A percentile compares a stretch with the other conserved stretches of the same genome.
phyloP scores from a whole-genome alignment of 345 rosid genomes.

The Lepidium didymum region DNA sequence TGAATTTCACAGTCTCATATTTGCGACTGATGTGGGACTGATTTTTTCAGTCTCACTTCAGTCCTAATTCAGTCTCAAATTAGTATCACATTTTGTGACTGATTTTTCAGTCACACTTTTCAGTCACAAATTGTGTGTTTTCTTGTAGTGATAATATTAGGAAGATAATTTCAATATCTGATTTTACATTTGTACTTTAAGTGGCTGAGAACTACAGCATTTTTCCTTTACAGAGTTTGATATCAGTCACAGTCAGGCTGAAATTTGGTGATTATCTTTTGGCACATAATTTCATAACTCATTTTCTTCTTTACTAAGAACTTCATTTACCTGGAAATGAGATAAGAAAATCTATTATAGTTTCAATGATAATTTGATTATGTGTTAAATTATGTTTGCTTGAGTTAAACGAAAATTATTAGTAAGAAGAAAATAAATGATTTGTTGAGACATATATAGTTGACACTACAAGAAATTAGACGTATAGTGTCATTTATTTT shows the following conservation, averaged over 20 bases:
- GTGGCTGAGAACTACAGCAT: neutral
- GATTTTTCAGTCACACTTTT: no score
- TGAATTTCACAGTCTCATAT: no score
- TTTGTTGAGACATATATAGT: slow-evolving; percentile 1
- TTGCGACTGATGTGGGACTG: no score
- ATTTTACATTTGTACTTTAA: neutral
- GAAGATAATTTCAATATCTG: neutral
- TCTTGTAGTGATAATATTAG: neutral
- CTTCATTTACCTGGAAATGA: neutral
- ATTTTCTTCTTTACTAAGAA: neutral
- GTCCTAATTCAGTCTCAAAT: no score
- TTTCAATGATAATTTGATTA: neutral
- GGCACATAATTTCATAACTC: neutral
- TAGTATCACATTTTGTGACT: no score
- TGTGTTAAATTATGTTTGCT: neutral
- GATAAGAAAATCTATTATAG: neutral
- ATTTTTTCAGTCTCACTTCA: no score
- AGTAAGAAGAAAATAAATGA: neutral
- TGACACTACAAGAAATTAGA: no score
- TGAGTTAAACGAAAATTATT: neutral
- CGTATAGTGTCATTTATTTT: no score
- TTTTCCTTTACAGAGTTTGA: neutral
- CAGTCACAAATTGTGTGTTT: no score
- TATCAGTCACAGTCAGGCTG: neutral
- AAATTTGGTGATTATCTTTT: neutral